Percentiles rank a stretch among this genome's conserved stretches.
Conservation (phyloP, 108 stramenopile genomes). For the Chaetoceros tenuissimus region DNA sequence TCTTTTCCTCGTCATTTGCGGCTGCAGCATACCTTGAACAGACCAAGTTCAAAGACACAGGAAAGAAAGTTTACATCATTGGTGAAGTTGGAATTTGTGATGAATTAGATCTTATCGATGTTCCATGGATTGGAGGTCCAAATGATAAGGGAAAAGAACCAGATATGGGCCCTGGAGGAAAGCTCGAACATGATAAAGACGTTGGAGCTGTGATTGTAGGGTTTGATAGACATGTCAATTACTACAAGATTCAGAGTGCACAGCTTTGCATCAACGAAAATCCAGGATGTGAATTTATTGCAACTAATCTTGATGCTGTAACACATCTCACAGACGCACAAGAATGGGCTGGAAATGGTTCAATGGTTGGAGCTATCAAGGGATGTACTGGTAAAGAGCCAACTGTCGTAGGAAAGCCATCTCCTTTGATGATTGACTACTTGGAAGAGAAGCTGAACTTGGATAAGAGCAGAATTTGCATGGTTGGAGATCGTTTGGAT, state of each 20-base stretch:
- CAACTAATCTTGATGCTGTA: conserved; percentile 96
- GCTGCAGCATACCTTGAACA: conserved; percentile 97
- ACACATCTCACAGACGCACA: conserved; percentile 97
- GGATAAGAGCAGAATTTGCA: conserved; percentile 79
- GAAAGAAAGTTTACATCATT: conserved; percentile 95
- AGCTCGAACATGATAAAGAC: conserved; percentile 77
- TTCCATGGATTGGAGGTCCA: conserved; percentile 93
- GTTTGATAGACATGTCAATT: conserved; percentile 93
- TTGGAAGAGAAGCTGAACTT: conserved; percentile 78
- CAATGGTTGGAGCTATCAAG: conserved; percentile 94
- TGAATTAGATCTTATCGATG: conserved; percentile 91
- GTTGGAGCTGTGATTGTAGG: conserved; percentile 95
- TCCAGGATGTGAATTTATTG: conserved; percentile 92
- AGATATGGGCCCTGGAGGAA: conserved; percentile 86
- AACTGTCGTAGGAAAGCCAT: conserved; percentile 93
- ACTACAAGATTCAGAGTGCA: conserved; percentile 98
- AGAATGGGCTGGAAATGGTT: conserved; percentile 97
- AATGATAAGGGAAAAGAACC: conserved; percentile 76
- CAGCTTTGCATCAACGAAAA: conserved; percentile 96
- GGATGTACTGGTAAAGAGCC: conserved; percentile 98
- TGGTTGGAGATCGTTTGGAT: conserved; percentile 98
- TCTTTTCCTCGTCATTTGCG: conserved; percentile 91
- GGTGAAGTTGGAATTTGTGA: conserved; percentile 95
- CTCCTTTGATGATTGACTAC: conserved; percentile 97
- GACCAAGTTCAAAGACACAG: conserved; percentile 88